These are phyloP conservation scores for Trapa bicornis DNA, from an alignment of 345 rosid species.

Conservation along the genomic window DNA sequence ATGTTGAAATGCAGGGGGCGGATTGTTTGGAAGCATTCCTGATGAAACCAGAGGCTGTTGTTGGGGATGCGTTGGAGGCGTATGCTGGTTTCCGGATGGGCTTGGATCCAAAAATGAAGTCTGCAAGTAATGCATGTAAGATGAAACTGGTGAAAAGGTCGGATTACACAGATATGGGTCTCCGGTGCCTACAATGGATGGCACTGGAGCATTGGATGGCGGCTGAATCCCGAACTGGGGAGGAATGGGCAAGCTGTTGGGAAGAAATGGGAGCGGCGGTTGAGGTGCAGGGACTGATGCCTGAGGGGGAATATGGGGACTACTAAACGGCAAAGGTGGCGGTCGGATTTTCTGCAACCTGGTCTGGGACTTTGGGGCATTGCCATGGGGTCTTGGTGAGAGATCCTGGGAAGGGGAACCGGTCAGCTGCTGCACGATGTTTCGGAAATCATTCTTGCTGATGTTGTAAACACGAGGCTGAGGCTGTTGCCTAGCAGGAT, in stretches of 20 bases:
- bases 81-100: slow-evolving; percentile 30
- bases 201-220: slow-evolving; percentile 16
- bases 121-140: slow-evolving; percentile 78
- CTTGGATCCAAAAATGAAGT: slow-evolving; percentile 35
- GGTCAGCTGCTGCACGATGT: slow-evolving; percentile 80
- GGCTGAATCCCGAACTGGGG: slow-evolving; percentile 33
- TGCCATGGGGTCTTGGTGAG: slow-evolving; percentile 67
- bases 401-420: slow-evolving; percentile 72
- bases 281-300: slow-evolving; percentile 23
- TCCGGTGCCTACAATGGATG: slow-evolving; percentile 23
- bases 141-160: slow-evolving; percentile 48
- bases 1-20: slow-evolving; percentile 30
- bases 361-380: slow-evolving; percentile 62
- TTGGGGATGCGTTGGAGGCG: slow-evolving; percentile 20
- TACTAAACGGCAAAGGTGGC: slow-evolving; percentile 57
- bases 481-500: slow-evolving; percentile 52
- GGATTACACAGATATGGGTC: slow-evolving; percentile 13
- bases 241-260: slow-evolving; percentile 16
- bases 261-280: slow-evolving; percentile 20
- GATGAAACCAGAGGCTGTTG: slow-evolving; percentile 27
- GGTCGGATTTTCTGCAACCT: slow-evolving; percentile 84
- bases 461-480: slow-evolving; percentile 89
- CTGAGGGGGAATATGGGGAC: slow-evolving; percentile 37
- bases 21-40: slow-evolving; percentile 40
- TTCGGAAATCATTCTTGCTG: slow-evolving; percentile 80